Base-by-base conservation (phyloP, 345 rosid genomes). In the Salix viminalis region DNA sequence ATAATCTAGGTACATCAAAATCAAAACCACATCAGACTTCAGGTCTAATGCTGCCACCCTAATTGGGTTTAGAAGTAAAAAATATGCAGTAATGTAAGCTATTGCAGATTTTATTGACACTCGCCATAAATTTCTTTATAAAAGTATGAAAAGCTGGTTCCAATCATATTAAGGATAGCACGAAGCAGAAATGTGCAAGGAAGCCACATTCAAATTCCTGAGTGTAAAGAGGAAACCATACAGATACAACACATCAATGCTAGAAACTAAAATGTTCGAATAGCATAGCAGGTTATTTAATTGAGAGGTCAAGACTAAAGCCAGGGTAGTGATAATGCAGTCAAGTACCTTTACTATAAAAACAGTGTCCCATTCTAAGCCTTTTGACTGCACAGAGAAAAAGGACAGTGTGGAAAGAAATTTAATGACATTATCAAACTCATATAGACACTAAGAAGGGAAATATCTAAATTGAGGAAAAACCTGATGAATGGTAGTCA, bases 401-500 rank as follows among this genome's bases (percentile, higher is more conserved):
- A 60, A 72, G 37, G 64, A 41, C 62, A 66, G 80, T 23, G 72
- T 67, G 65, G 67, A 75, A n/a, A 24, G 28, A 65, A 68, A 71
- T 37, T 67, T 60, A 52, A 76, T 52, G 67, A 48, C 46, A 60
- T 60, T 58, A 32, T 15, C 24, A 24, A 58, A 66, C 14, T 70
- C 30, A 36, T 10, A n/a, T 23, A 72, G n/a, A 54, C 42, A 68
- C 26, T 42, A 50, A 77, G 50, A 48, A 16, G 64, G 68, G 44
- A 15, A 48, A 32, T 6, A 69, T 58, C 70, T 50, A 24, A 80
- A 42, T 67, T 39, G 32, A 36, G 77, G 76, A 39, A 77, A 60
- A 56, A 93, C 99, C 96, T 95, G 97, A 90, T 93, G 99, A 83
- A 95, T 95, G 79, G 99, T 95, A 77, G 97, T 95, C 85, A 95